phyloP scores from a whole-genome alignment of 2,329 filamentous ascomycete genomes.

The Penicillium oxalicum region DNA sequence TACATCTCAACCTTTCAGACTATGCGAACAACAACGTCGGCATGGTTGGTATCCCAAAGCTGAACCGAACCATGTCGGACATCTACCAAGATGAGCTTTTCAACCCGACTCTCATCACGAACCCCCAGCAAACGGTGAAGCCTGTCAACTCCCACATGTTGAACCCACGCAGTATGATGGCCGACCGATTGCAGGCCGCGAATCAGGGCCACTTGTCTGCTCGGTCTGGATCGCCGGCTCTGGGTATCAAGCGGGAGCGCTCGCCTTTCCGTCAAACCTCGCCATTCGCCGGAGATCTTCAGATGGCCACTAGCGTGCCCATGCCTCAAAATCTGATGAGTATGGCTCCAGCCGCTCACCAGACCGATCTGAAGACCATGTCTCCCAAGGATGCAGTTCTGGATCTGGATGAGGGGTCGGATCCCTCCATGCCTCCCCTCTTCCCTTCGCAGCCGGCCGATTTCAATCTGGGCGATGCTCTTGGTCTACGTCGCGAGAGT shows the following conservation, averaged over 20 bases:
- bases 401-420: slow-evolving; percentile 71
- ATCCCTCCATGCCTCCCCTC: slow-evolving; percentile 59
- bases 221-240: slow-evolving; percentile 52
- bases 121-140: slow-evolving; percentile 34
- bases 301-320: slow-evolving; percentile 37
- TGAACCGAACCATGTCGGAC: slow-evolving; percentile 81
- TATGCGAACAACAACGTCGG: slow-evolving; percentile 40
- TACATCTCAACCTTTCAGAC: slow-evolving; percentile 57
- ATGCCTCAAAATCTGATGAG: slow-evolving; percentile 28
- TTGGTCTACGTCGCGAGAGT: slow-evolving; percentile 35
- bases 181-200: slow-evolving; percentile 70
- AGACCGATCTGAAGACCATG: slow-evolving; percentile 67
- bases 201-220: slow-evolving; percentile 66
- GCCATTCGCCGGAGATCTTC: slow-evolving; percentile 51
- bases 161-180: slow-evolving; percentile 59
- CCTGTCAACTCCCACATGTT: slow-evolving; percentile 30
- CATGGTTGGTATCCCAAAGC: slow-evolving; percentile 58
- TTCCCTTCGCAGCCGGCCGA: slow-evolving; percentile 59
- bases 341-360: slow-evolving; percentile 20
- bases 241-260: slow-evolving; percentile 54
- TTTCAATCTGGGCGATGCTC: slow-evolving; percentile 43
- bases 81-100: slow-evolving; percentile 80
- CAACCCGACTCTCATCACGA: slow-evolving; percentile 46
- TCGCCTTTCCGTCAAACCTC: slow-evolving; percentile 78
- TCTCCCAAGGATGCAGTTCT: slow-evolving; percentile 88